phyloP scores from a whole-genome alignment of 352 stramenopile genomes.

The Globisporangium megalacanthum region DNA sequence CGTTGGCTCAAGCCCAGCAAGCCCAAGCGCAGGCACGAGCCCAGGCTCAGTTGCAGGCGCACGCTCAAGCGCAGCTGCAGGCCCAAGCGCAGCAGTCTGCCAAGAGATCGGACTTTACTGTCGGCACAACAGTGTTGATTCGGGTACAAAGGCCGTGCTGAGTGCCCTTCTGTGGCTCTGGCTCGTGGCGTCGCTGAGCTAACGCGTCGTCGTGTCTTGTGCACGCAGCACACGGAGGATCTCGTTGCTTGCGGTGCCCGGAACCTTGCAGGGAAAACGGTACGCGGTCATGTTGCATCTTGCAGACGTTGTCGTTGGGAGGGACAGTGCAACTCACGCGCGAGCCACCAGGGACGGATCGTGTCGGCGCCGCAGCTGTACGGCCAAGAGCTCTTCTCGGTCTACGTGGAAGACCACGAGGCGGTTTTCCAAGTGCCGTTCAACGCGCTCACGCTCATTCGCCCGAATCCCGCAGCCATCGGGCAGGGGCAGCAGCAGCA shows the following conservation, averaged over 20 bases:
- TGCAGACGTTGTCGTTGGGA: neutral
- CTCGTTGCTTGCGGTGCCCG: conserved; percentile 67
- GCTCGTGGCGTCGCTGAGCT: neutral
- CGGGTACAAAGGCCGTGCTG: conserved; percentile 24
- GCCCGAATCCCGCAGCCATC: conserved; percentile 22
- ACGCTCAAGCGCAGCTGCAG: neutral
- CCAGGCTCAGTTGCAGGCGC: conserved; percentile 11
- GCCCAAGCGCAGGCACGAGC: conserved; percentile 6
- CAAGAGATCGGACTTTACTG: conserved; percentile 55
- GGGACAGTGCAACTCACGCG: neutral
- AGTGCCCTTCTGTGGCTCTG: neutral
- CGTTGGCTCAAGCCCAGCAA: neutral
- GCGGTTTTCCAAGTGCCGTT: conserved; percentile 79
- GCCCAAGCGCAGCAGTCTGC: conserved; percentile 12
- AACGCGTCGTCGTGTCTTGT: neutral
- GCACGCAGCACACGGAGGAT: conserved; percentile 54
- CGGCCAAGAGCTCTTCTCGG: conserved; percentile 72
- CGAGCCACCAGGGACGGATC: conserved; percentile 35
- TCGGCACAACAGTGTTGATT: conserved; percentile 64
- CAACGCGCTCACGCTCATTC: conserved; percentile 61
- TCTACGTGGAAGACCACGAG: conserved; percentile 82
- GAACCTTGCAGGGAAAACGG: conserved; percentile 66
- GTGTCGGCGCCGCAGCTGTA: conserved; percentile 72
- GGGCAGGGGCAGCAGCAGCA: conserved; percentile 37
- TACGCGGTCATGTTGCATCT: conserved; percentile 5